phyloP scores from a whole-genome alignment of 805 yeast species.

The Nakazawaea anatomiae region DNA sequence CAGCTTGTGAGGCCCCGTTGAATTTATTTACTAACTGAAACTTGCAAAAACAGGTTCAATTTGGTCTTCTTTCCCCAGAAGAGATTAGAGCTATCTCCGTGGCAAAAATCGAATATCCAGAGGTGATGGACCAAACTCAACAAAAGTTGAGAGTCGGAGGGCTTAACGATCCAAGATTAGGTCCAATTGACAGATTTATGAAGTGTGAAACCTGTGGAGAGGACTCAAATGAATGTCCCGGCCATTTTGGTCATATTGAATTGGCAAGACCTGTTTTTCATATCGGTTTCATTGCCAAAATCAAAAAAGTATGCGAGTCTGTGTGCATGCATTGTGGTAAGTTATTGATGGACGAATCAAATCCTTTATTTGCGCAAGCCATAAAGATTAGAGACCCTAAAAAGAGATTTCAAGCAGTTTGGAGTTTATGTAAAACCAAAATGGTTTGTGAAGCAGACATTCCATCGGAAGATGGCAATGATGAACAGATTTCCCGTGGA shows the following conservation, averaged over 20 bases:
- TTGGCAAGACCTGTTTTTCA: conserved; percentile 98
- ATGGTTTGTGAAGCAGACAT: conserved; percentile 92
- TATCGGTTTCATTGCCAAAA: conserved; percentile 89
- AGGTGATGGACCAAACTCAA: conserved; percentile 98
- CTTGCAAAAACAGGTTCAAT: conserved; percentile 57
- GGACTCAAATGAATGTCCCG: conserved; percentile 99
- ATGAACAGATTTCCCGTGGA: conserved; percentile 62
- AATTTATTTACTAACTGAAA: conserved; percentile 11
- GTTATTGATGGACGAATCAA: conserved; percentile 76
- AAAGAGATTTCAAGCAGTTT: conserved; percentile 93
- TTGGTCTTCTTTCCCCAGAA: conserved; percentile 96
- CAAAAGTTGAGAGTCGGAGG: conserved; percentile 96
- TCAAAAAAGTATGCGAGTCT: conserved; percentile 92
- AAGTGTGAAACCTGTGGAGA: conserved; percentile 99
- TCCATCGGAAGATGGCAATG: conserved; percentile 52
- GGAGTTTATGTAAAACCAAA: conserved; percentile 88
- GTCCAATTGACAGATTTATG: conserved; percentile 94
- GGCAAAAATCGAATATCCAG: conserved; percentile 97
- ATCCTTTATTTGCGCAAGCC: conserved; percentile 80
- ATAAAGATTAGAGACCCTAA: conserved; percentile 88
- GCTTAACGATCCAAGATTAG: conserved; percentile 92
- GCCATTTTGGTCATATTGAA: conserved; percentile 98
- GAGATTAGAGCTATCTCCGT: conserved; percentile 96
- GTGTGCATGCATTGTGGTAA: conserved; percentile 99
- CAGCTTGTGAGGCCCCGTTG: neutral